These are phyloP conservation scores for Hymenochaete sp. DNA, from an alignment of 1,284 basidiomycete species.

Conservation along the genomic window DNA sequence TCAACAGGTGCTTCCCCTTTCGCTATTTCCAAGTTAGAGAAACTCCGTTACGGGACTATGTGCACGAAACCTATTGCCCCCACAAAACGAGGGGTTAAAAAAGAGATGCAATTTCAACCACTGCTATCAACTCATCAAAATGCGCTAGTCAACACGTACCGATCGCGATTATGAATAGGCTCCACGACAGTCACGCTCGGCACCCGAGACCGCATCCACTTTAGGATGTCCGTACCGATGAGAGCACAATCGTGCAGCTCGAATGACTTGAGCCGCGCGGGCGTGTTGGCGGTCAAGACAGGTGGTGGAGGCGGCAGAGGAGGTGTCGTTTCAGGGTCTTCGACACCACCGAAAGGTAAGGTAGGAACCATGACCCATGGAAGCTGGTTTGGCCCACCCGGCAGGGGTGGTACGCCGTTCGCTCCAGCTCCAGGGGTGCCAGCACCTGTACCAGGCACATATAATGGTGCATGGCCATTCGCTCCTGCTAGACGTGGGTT, in stretches of 20 bases:
- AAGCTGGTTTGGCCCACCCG: too few relatives aligned
- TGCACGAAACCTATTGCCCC: too few relatives aligned
- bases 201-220: slow-evolving; percentile 52
- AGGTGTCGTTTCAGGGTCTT: slow-evolving; percentile 31
- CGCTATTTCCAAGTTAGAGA: too few relatives aligned
- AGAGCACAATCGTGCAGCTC: slow-evolving; percentile 57
- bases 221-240: slow-evolving; percentile 54
- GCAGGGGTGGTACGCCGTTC: too few relatives aligned
- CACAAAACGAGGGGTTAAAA: too few relatives aligned
- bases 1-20: too few relatives aligned
- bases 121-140: too few relatives aligned
- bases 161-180: slow-evolving; percentile 24
- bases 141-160: too few relatives aligned
- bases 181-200: slow-evolving; percentile 53
- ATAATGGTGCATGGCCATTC: not conserved
- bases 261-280: slow-evolving; percentile 37
- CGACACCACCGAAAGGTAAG: too few relatives aligned
- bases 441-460: not conserved
- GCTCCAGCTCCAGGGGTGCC: not conserved
- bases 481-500: slow-evolving; percentile 36
- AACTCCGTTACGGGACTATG: too few relatives aligned
- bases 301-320: not conserved
- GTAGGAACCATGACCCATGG: too few relatives aligned
- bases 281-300: not conserved
- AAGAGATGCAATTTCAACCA: too few relatives aligned